Percentiles rank a stretch among this genome's conserved stretches.
Conservation (phyloP, 305 asterid species). For the Fraxinus paxiana region DNA sequence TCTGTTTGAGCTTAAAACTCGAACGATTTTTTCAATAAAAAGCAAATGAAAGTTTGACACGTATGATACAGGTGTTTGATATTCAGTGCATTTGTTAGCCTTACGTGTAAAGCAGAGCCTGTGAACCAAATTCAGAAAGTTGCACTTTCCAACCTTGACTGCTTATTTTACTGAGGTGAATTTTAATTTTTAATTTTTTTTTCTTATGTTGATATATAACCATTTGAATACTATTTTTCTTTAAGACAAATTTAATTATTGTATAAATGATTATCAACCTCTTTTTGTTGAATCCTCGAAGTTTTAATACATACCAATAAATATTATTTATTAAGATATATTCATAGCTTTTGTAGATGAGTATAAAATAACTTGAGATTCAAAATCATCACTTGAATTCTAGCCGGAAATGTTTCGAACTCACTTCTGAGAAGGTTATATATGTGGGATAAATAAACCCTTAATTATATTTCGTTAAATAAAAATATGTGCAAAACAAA, state of each 20-base stretch:
- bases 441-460: no score
- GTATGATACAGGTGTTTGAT: conserved; percentile 10
- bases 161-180: background rate
- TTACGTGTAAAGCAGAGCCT: background rate
- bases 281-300: background rate
- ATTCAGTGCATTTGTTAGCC: background rate
- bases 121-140: background rate
- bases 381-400: background rate
- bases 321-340: no score
- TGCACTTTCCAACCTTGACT: background rate
- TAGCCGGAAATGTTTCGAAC: background rate
- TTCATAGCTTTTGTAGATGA: background rate
- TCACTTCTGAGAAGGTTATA: no score
- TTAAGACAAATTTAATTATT: no score
- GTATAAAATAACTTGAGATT: background rate
- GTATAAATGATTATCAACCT: background rate
- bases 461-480: no score
- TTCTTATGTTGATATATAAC: no score
- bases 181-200: background rate
- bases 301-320: no score
- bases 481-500: no score
- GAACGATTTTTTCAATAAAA: conserved; percentile 6
- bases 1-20: conserved; percentile 23
- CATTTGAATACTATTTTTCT: background rate
- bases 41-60: conserved; percentile 5